These are phyloP conservation scores for Quercus engelmannii DNA, from an alignment of 306 rosid species.

Conservation along the genomic window DNA sequence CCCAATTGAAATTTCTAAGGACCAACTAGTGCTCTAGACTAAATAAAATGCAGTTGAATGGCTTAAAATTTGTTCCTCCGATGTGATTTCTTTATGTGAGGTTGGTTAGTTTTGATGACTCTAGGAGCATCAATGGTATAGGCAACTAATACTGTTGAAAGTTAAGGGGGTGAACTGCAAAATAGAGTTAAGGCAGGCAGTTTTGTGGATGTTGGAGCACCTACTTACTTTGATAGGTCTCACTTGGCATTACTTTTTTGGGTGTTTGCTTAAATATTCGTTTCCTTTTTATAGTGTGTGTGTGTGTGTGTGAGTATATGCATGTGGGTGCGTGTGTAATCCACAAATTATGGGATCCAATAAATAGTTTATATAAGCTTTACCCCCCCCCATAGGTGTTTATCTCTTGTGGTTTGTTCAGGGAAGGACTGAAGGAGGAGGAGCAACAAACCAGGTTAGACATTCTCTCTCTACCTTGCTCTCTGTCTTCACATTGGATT, in stretches of 20 bases:
- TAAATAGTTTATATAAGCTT: constrained; percentile 22
- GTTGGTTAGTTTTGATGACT: background rate
- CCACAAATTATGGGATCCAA: constrained; percentile 17
- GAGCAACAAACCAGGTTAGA: constrained; percentile 43
- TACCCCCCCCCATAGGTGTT: constrained; percentile 29
- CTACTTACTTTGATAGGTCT: constrained; percentile 7
- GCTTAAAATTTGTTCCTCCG: background rate
- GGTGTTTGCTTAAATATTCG: constrained; percentile 4
- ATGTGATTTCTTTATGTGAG: background rate
- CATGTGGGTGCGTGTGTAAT: constrained; percentile 8
- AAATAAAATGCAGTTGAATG: too few relatives aligned
- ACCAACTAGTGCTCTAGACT: too few relatives aligned
- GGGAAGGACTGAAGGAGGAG: constrained; percentile 52
- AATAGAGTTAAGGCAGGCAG: background rate
- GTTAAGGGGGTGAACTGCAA: background rate
- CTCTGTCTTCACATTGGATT: constrained; percentile 23
- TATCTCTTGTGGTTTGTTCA: constrained; percentile 47
- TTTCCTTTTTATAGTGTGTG: background rate
- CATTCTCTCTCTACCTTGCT: constrained; percentile 17
- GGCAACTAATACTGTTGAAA: background rate
- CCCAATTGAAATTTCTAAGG: background rate
- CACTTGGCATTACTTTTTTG: constrained; percentile 13
- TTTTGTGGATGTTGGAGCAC: constrained; percentile 18
- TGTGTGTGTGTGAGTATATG: background rate
- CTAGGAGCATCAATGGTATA: background rate